phyloP scores from a whole-genome alignment of 2,329 filamentous ascomycete species.

The Diplodia scrobiculata region DNA sequence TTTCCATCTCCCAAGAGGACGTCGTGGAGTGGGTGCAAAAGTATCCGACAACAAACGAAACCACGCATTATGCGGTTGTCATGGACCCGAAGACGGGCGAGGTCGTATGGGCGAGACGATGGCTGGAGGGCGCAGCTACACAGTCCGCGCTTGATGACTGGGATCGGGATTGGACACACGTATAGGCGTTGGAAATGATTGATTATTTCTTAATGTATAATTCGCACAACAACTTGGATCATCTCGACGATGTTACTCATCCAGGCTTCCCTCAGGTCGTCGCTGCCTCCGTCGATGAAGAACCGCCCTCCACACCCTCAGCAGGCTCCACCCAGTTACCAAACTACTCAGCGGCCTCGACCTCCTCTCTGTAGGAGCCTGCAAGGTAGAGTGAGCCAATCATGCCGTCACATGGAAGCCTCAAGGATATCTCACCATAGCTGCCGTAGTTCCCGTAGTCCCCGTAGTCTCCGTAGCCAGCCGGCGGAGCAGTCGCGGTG shows the following conservation, averaged over 20 bases:
- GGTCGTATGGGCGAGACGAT: conserved; percentile 49
- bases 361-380: conserved; percentile 4
- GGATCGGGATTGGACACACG: not conserved
- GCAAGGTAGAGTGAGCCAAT: not conserved
- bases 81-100: conserved; percentile 58
- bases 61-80: conserved; percentile 60
- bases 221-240: not conserved
- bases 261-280: too few species aligned
- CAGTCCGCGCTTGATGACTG: not conserved
- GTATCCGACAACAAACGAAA: conserved; percentile 60
- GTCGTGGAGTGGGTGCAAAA: conserved; percentile 54
- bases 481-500: not conserved
- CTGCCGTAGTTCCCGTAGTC: conserved; percentile 22
- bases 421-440: not conserved
- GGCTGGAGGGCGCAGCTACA: conserved; percentile 21
- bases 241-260: too few species aligned
- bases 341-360: conserved; percentile 3
- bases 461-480: conserved; percentile 4
- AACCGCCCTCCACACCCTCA: too few species aligned
- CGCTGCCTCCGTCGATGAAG: not conserved
- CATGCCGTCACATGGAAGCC: too few species aligned
- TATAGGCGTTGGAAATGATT: not conserved
- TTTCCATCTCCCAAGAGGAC: conserved; percentile 40
- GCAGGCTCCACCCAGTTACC: too few species aligned
- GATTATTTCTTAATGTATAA: not conserved